These are phyloP conservation scores for Picochlorum sp. DNA, from an alignment of 139 green algal species.

Conservation along the genomic window DNA sequence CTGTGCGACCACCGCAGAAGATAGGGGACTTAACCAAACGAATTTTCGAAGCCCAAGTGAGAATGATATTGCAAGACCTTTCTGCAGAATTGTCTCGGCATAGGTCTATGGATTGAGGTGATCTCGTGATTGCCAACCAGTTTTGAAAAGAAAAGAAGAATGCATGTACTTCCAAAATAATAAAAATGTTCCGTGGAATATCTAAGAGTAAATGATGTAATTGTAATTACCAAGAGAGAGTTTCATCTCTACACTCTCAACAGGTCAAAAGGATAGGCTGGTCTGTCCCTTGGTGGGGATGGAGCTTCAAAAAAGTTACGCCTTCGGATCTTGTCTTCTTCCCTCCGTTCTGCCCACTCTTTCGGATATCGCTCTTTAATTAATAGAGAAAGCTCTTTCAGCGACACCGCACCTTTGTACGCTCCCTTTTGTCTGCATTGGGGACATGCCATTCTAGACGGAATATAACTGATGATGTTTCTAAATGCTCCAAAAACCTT, in stretches of 20 bases:
- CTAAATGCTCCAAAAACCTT: constrained; percentile 18
- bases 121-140: no score
- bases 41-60: constrained; percentile 23
- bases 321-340: constrained; percentile 10
- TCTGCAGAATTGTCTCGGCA: constrained; percentile 4
- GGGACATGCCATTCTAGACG: constrained; percentile 11
- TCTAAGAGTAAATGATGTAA: background rate
- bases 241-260: no score
- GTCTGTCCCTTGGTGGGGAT: no score
- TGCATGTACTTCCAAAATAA: background rate
- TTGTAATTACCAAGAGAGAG: background rate
- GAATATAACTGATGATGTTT: constrained; percentile 22
- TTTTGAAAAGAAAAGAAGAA: constrained; percentile 6
- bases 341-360: constrained; percentile 11
- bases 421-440: constrained; percentile 27
- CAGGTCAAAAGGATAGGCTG: no score
- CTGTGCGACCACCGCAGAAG: constrained; percentile 16
- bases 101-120: no score
- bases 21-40: constrained; percentile 21
- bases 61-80: constrained; percentile 18
- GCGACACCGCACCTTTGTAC: constrained; percentile 11
- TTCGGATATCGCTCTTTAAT: constrained; percentile 15
- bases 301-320: background rate
- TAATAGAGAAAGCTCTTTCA: constrained; percentile 17
- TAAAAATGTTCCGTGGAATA: no score